These are phyloP conservation scores for Tetragonia tetragonoides DNA, from an alignment of 148 eudicot genomes.

Conservation along the genomic window DNA sequence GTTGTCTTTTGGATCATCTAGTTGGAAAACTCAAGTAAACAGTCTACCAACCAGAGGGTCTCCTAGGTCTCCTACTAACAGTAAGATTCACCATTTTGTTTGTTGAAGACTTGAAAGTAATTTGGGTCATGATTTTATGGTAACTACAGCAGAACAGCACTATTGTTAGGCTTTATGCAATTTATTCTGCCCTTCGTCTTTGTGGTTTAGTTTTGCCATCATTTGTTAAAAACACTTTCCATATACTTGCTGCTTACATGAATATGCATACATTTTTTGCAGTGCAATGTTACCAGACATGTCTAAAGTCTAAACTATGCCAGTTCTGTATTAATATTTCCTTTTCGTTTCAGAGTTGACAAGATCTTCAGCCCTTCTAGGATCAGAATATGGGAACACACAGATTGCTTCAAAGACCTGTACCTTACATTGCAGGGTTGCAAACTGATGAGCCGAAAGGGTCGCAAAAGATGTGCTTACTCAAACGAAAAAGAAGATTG, in stretches of 20 bases:
- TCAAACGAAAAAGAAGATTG: slow-evolving; percentile 22
- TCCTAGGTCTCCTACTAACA: neutral
- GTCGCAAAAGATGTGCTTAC: neutral
- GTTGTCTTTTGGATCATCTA: neutral
- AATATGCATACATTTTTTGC: neutral
- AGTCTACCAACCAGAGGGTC: neutral
- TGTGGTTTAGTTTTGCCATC: neutral
- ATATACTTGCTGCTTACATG: neutral
- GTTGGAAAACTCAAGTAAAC: neutral
- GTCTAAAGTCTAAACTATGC: neutral
- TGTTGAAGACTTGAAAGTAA: neutral
- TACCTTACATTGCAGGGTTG: neutral
- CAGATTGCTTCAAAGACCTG: slow-evolving; percentile 4
- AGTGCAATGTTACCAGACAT: neutral
- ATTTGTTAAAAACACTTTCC: neutral
- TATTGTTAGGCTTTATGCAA: neutral
- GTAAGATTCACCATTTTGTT: neutral
- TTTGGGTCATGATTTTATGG: neutral
- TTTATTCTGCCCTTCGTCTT: neutral
- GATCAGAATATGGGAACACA: slow-evolving; percentile 11
- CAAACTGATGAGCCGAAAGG: neutral
- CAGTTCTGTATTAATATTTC: neutral
- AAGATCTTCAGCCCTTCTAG: neutral
- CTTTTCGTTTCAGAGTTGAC: slow-evolving; percentile 18
- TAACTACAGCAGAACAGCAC: neutral